Evolutionary conservation across 2,329 filamentous ascomycete species (phyloP), one percentile per base, ranked within the genome.

Genomic region (Ilyonectria destructans): DNA sequence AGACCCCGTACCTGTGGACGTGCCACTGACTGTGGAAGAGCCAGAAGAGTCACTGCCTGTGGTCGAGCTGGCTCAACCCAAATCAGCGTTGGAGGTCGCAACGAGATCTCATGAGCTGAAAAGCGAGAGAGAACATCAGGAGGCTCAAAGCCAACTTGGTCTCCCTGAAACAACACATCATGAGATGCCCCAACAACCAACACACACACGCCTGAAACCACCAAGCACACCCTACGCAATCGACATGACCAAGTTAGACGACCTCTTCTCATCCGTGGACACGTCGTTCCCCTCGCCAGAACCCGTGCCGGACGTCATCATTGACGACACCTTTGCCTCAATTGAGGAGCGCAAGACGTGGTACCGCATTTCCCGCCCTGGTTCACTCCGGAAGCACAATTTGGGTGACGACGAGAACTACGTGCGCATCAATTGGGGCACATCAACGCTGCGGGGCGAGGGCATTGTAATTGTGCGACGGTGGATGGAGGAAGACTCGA

Each of bases 401-500:
- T 79, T 80, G 3, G 89, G 87, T 48, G 85, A 90, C 52, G 87
- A 89, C 57, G 88, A 90, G 9, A 87, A 85, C 69, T 92, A 92
- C 75, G 82, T 86, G 19, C 85, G 87, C 9, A 83, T 90, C n/a
- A 81, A 82, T 3, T 92, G 90, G 90, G 70, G 75, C 4, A 80
- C 82, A n/a, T 91, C 89, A 0, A 79, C 83, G 7, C 79, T 89
- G 2, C 88, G 88, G 26, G 78, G 80, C 13, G 85, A 89, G 9
- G 88, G 86, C 1, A 83, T 90, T 66, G 85, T 86, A 64, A 88
- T 89, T 46, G 89, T 92, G 19, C 84, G 87, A 29, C 84, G 88
- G 29, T 92, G 90, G 90, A 90, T 91, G 85, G 88, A 91, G 71
- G 87, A 91, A 72, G 89, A 90, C 71, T 87, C 88, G 0, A 87